phyloP scores from a whole-genome alignment of 371 early-diverging fungal species.

The Lichtheimia hyalospora region DNA sequence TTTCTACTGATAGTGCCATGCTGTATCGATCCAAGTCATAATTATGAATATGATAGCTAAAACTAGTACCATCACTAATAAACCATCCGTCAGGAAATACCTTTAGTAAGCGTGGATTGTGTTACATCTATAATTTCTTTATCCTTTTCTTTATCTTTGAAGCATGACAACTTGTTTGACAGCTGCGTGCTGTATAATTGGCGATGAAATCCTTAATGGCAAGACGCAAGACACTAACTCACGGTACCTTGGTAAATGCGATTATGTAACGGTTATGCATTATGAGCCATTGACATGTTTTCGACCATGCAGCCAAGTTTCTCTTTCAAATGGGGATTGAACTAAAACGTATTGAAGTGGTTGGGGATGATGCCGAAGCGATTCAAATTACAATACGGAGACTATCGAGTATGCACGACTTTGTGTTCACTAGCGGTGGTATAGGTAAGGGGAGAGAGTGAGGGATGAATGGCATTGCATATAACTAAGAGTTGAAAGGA shows the following conservation, averaged over 20 bases:
- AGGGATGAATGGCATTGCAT: neutral
- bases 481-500: neutral
- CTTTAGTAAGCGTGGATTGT: no score
- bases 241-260: conserved; percentile 45
- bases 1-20: no score
- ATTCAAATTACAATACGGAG: conserved; percentile 47
- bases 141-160: no score
- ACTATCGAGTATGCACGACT: conserved; percentile 44
- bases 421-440: conserved; percentile 73
- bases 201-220: conserved; percentile 76
- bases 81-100: no score
- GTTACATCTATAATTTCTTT: no score
- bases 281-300: neutral
- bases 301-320: conserved; percentile 38
- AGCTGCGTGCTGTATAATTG: conserved; percentile 49
- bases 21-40: no score
- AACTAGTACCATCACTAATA: no score
- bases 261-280: neutral
- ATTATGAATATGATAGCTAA: no score
- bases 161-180: conserved; percentile 12
- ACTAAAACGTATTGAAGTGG: conserved; percentile 53
- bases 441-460: conserved; percentile 38
- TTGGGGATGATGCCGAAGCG: conserved; percentile 48
- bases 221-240: conserved; percentile 74
- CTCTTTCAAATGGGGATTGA: conserved; percentile 61